Base-by-base conservation (phyloP, 495 filamentous ascomycete species). In the Podospora pseudocomata region DNA sequence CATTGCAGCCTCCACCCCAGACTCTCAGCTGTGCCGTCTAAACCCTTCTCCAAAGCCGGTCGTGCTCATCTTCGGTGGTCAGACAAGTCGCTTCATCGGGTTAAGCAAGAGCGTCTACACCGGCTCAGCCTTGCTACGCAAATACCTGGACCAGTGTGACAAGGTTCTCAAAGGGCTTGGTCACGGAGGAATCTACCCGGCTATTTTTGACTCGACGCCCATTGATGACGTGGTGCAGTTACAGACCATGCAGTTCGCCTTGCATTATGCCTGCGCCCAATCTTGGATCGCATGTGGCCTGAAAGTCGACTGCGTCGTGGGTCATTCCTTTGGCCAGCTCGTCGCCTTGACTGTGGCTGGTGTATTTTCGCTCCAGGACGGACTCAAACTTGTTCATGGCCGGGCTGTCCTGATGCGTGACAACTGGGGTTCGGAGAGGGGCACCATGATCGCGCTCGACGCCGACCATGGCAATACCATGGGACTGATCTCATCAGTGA, bases 41-140 rank as follows among this genome's bases (percentile, higher is more conserved):
- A 13, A 11, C 39, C 39, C 39, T 49, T 49, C 55, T 20, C 23
- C 55, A 5, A n/a, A 62, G 32, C 80, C 84, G 0, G 77, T 86
- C 0, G 70, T 88, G 2, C 71, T 88, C 0, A 85, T 82, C 68
- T 87, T 88, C 59, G 85, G 86, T 3, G 85, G 85, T 6, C 86
- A 88, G 67, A 72, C 80, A 0, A 83, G 81, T 0, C 80, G 65
- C 0, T 82, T 66, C 26, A 70, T 86, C 0, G 83, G 84, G 0
- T 66, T 87, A 0, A 74, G 82, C 58, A 70, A 72, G 7, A 13
- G 65, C 1, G 7, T 85, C 1, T 85, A 80, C n/a, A 20, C 28
- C 30, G 30, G 27, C n/a, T 20, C 5, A 3, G 11, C 34, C 9
- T 3, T 54, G 4, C 18, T 65, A 0, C 76, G 80, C 13, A 68